Evolutionary conservation across 768 basidiomycete species (phyloP).

Genomic region (Phlebiopsis flavidoalba): DNA sequence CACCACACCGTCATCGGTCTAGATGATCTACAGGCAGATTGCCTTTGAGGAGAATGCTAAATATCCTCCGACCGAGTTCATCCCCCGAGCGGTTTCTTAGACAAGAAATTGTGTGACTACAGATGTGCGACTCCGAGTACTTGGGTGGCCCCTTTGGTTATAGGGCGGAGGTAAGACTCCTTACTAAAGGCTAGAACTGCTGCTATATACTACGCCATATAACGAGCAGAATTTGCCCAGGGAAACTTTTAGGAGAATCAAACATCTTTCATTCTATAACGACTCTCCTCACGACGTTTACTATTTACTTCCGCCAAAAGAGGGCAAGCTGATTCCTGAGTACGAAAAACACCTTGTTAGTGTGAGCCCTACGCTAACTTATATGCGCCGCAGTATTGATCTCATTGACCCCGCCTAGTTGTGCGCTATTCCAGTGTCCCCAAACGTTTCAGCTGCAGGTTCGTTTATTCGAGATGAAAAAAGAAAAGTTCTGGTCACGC

Average conservation of each 20-base stretch:
- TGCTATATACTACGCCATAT: background rate
- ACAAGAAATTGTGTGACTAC: constrained; percentile 9
- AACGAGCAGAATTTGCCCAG: constrained; percentile 13
- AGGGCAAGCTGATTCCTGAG: background rate
- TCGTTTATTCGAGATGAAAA: too few relatives aligned
- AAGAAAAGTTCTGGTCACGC: too few relatives aligned
- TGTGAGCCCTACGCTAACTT: background rate
- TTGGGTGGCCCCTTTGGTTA: constrained; percentile 24
- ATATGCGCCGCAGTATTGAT: too few relatives aligned
- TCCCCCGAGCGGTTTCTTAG: constrained; percentile 23
- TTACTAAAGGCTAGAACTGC: background rate
- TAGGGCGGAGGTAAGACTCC: constrained; percentile 17
- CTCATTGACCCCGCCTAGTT: too few relatives aligned
- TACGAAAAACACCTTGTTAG: background rate
- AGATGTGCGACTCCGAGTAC: constrained; percentile 10
- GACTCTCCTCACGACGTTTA: background rate
- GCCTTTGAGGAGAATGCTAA: constrained; percentile 15
- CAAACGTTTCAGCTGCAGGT: too few relatives aligned
- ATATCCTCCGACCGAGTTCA: constrained; percentile 21
- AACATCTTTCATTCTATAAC: constrained; percentile 15
- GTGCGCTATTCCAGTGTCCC: too few relatives aligned
- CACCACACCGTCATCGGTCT: background rate
- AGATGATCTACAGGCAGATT: background rate
- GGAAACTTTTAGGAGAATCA: constrained; percentile 11
- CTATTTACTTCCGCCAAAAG: background rate